Evolutionary conservation across 2,329 filamentous ascomycete genomes (phyloP), one percentile per base, ranked within the genome.

Genomic region (Macrophomina tecta): DNA sequence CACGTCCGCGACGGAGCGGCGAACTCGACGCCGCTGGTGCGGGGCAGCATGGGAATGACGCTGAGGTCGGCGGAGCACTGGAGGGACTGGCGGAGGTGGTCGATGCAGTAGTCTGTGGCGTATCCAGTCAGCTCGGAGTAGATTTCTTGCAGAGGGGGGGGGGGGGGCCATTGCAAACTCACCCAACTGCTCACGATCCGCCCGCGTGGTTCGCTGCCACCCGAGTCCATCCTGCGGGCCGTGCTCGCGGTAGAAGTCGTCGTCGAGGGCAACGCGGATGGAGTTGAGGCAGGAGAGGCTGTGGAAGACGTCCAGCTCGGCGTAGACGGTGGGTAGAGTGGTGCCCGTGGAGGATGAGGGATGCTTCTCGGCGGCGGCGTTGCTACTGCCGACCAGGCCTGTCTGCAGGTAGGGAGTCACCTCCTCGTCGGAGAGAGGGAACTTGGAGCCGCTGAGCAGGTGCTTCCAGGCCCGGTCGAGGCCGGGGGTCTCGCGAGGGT

Each of bases 11-110:
- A 45, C 38, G 53, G 65, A 2, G n/a, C 51, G 45, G 30, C 4
- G 38, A 49, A 16, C 28, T 56, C 45, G 40, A 18, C 3, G 49
- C 16, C 18, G n/a, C 11, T 36, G 38, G 18, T 52, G 34, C 55
- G 48, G 28, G 46, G 36, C 12, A 46, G 36, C 48, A 67, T 9
- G 8, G 65, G 65, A 38, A 67, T 45, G 48, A 67, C 30, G 36
- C 46, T 67, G 23, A 67, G 56, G 48, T 67, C 65, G 12, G 65
- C 65, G 9, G 65, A 67, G 49, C 65, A 67, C 56, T 63, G 56
- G 40, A 67, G 38, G 2, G 58, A 40, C 32, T 67, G 65, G 14
- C 65, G 56, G 23, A 67, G 49, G 30, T 62, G 65, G 30, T 67
- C 65, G 40, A 67, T 49, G 46, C 65, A 67, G 65, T 61, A 53